These are phyloP conservation scores for Gossypium thurberi DNA, from an alignment of 345 rosid genomes.

Conservation along the genomic window DNA sequence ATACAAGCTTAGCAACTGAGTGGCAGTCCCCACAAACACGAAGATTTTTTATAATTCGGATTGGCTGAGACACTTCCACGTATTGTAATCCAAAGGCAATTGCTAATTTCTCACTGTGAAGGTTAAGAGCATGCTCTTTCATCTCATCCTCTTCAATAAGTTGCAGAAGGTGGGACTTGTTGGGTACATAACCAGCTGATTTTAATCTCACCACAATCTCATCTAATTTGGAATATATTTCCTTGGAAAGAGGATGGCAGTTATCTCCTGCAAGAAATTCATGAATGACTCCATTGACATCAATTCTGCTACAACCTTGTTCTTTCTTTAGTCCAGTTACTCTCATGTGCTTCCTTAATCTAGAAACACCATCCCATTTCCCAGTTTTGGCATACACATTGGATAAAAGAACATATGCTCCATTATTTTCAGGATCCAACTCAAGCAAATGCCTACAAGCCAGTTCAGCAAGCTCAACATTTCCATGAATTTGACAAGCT, in stretches of 20 bases:
- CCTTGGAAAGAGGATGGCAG: slow-evolving; percentile 42
- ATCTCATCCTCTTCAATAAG: slow-evolving; percentile 56
- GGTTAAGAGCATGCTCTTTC: slow-evolving; percentile 54
- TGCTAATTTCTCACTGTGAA: slow-evolving; percentile 65
- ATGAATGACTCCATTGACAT: slow-evolving; percentile 51
- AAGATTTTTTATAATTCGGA: slow-evolving; percentile 59
- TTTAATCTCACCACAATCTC: slow-evolving; percentile 45
- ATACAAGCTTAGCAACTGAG: slow-evolving; percentile 53
- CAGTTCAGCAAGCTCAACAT: slow-evolving; percentile 55
- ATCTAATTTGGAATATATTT: slow-evolving; percentile 45
- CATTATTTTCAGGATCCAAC: slow-evolving; percentile 53
- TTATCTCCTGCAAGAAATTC: slow-evolving; percentile 62
- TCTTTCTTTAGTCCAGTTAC: slow-evolving; percentile 56
- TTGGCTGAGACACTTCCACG: slow-evolving; percentile 32
- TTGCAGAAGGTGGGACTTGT: slow-evolving; percentile 56
- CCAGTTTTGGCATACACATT: slow-evolving; percentile 60
- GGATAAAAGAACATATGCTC: slow-evolving; percentile 59
- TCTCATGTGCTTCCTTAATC: slow-evolving; percentile 60
- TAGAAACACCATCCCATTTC: slow-evolving; percentile 52
- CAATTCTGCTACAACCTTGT: slow-evolving; percentile 74
- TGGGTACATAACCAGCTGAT: slow-evolving; percentile 42
- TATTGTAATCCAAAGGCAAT: slow-evolving; percentile 62
- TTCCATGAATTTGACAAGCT: slow-evolving; percentile 60
- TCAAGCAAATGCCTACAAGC: slow-evolving; percentile 50
- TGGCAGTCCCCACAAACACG: slow-evolving; percentile 71